A percentile compares a stretch with the other conserved stretches of the same genome.
Conservation (phyloP, 257 asterid species). For the Orobanche coerulescens region DNA sequence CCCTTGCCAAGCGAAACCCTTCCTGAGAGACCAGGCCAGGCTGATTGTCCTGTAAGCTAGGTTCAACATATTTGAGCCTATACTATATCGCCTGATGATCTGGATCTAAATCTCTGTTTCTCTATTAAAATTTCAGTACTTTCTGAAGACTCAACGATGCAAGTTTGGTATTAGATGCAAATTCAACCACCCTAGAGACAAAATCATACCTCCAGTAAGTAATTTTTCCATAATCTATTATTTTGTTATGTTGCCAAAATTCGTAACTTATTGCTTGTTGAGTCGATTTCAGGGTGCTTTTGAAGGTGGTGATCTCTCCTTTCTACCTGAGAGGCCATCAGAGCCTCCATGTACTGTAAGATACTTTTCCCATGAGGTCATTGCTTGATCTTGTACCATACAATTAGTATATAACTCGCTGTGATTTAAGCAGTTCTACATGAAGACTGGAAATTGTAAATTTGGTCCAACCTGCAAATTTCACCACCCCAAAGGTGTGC, state of each 20-base stretch:
- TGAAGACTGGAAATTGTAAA: slow-evolving; percentile 94
- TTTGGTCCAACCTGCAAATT: slow-evolving; percentile 85
- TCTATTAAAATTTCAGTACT: slow-evolving; percentile 46
- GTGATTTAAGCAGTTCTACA: slow-evolving; percentile 64
- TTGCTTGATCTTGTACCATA: slow-evolving; percentile 13
- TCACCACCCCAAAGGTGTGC: slow-evolving; percentile 87
- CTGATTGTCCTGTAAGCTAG: slow-evolving; percentile 91
- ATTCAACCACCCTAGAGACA: slow-evolving; percentile 90
- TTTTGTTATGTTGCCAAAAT: slow-evolving; percentile 15
- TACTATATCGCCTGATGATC: slow-evolving; percentile 14
- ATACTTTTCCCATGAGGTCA: slow-evolving; percentile 22
- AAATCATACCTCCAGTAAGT: slow-evolving; percentile 40
- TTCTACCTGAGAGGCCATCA: slow-evolving; percentile 87
- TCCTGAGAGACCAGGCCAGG: slow-evolving; percentile 87
- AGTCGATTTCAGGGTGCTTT: slow-evolving; percentile 48
- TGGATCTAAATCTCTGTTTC: slow-evolving; percentile 17
- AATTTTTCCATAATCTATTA: slow-evolving; percentile 16
- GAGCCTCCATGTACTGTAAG: slow-evolving; percentile 94
- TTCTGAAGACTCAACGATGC: slow-evolving; percentile 85
- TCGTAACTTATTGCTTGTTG: slow-evolving; percentile 13
- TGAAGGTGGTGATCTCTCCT: slow-evolving; percentile 36
- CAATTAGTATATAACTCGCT: slow-evolving; percentile 11
- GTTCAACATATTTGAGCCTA: slow-evolving; percentile 11
- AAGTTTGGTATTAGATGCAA: slow-evolving; percentile 82
- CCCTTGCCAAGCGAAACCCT: slow-evolving; percentile 52